Evolutionary conservation across 257 asterid genomes (phyloP), one percentile per base, ranked within the genome.

Genomic region (Solanum dulcamara): DNA sequence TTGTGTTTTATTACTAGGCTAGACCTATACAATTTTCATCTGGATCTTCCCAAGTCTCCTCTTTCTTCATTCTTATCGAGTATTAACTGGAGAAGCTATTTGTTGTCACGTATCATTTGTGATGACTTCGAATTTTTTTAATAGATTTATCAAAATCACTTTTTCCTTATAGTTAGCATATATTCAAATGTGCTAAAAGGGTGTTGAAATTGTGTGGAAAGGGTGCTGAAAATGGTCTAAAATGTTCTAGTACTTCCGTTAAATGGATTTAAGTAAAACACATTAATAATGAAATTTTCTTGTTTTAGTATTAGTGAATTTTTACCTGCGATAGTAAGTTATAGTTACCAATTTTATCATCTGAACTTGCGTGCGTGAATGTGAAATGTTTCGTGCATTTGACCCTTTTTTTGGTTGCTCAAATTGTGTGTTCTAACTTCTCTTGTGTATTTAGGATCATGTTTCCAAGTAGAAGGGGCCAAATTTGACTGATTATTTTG

Each of bases 401-500:
- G 1, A 3, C 6, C 0, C 32, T 15, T 0, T 66, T 26, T 28
- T 66, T 15, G 12, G n/a, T 30, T 66, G 22, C 40, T 62, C 20
- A 68, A 15, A 68, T 15, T 42, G 1, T 75, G 7, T 53, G 6
- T 18, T 53, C 17, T 9, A 17, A 53, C 18, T 28, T 55, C 32
- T 59, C 32, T 62, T 62, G 10, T 12, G 38, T 81, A 44, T 44
- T 7, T 32, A 93, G 95, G 87, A 6, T 30, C 77, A n/a, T 44
- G 87, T 75, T 92, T 92, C 85, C 85, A 91, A 60, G 95, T 93
- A 7, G 68, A 81, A 2, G 98, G 98, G 77, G 91, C 88, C 11
- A 96, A 94, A 87, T 91, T 96, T 84, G 98, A 94, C 42, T 91
- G 98, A 98, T 4, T 94, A 96, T 92, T 84, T 94, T 86, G 93